Evolutionary conservation across 2,329 filamentous ascomycete genomes (phyloP).

Genomic region (Ophiostoma montium): DNA sequence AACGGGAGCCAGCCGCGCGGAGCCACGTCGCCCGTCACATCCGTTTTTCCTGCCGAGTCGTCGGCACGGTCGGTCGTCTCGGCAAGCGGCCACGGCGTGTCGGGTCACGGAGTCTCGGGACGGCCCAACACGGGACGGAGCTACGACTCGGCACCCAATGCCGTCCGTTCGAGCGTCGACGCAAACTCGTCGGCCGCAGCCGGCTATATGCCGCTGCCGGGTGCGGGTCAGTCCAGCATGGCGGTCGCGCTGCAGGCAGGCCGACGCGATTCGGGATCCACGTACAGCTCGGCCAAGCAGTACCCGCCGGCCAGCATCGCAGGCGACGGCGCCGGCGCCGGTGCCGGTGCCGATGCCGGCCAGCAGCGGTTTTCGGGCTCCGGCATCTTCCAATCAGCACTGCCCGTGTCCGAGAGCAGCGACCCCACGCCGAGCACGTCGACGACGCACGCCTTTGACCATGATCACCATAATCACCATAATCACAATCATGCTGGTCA

Average conservation of each 20-base stretch:
- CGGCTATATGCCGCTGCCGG: constrained; percentile 34
- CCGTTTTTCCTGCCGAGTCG: constrained; percentile 27
- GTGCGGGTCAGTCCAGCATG: constrained; percentile 26
- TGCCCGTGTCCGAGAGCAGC: constrained; percentile 57
- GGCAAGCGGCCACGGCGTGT: constrained; percentile 22
- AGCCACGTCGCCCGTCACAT: constrained; percentile 17
- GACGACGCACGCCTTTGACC: constrained; percentile 14
- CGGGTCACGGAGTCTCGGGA: constrained; percentile 18
- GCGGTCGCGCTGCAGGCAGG: constrained; percentile 17
- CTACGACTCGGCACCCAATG: constrained; percentile 31
- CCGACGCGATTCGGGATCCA: constrained; percentile 41
- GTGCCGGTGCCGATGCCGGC: not conserved
- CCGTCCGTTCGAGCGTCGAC: constrained; percentile 15
- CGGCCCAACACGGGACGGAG: constrained; percentile 48
- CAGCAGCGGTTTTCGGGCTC: constrained; percentile 54
- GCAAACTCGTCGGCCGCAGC: constrained; percentile 2
- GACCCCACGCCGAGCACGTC: not conserved
- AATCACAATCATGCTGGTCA: too few species aligned
- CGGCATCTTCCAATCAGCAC: constrained; percentile 72
- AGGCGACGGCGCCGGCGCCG: not conserved
- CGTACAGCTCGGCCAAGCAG: constrained; percentile 34
- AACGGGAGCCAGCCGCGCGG: constrained; percentile 33
- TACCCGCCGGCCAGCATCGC: constrained; percentile 24
- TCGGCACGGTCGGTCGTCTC: constrained; percentile 33
- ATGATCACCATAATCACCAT: too few species aligned